Conservation (phyloP, 345 rosid species). For the Litchi chinensis region DNA sequence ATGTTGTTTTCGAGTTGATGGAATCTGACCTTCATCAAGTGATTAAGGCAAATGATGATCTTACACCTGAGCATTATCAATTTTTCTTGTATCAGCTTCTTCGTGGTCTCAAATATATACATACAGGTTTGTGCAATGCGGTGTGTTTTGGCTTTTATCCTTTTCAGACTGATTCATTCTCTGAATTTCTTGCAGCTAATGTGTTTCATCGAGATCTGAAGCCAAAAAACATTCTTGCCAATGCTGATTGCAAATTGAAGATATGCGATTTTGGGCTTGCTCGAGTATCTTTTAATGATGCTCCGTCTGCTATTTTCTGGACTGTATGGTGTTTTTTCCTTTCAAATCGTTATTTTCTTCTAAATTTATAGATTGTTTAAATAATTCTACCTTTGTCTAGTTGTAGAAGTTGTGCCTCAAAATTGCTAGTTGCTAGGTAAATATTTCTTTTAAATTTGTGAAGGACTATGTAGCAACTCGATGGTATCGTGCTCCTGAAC, state of each 20-base stretch:
- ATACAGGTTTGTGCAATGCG: conserved; percentile 60
- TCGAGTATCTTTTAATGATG: conserved; percentile 93
- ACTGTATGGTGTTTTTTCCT: conserved; percentile 62
- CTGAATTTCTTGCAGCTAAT: conserved; percentile 62
- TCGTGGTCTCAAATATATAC: conserved; percentile 90
- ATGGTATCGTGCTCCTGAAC: conserved; percentile 99
- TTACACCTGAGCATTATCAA: conserved; percentile 95
- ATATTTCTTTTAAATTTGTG: conserved; percentile 19
- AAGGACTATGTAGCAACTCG: conserved; percentile 99
- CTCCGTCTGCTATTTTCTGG: conserved; percentile 98
- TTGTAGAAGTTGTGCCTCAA: conserved; percentile 11
- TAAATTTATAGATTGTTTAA: not conserved
- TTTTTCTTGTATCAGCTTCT: conserved; percentile 98
- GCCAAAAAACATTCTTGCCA: conserved; percentile 98
- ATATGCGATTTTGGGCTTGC: conserved; percentile 99
- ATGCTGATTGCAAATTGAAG: conserved; percentile 98
- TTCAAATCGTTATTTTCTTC: conserved; percentile 13
- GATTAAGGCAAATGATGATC: conserved; percentile 93
- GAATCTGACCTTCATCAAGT: conserved; percentile 99
- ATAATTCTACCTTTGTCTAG: not conserved
- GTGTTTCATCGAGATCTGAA: conserved; percentile 97
- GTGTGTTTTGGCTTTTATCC: conserved; percentile 16
- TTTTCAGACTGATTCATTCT: conserved; percentile 17
- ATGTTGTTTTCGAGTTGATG: conserved; percentile 96
- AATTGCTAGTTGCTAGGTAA: conserved; percentile 14